Evolutionary conservation across 495 filamentous ascomycete genomes (phyloP), one percentile per base, ranked within the genome.

Genomic region (Pseudomonodictys pantanalensis): DNA sequence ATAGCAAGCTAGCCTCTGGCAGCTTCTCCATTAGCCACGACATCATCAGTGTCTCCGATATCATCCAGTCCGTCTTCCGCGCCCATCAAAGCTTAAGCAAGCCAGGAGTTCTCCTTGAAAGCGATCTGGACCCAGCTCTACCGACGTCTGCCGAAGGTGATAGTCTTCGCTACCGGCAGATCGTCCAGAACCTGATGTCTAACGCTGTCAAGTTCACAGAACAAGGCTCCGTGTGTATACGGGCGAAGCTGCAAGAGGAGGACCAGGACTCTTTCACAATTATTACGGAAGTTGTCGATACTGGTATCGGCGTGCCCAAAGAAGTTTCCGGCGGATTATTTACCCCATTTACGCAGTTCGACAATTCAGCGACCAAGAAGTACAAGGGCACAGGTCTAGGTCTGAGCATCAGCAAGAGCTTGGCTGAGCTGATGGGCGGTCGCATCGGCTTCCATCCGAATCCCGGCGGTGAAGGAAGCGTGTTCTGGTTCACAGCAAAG

Each of bases 401-500:
- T n/a, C 43, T 67, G 22, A 55, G 53, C 28, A 67, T 67, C 25
- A 60, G 64, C 38, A 67, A 67, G 30, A 60, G 56, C 26, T 28
- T 67, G 8, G 60, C 50, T 8, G 64, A 67, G 41, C 44, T 67
- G 12, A 67, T 67, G 64, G 60, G 55, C 24, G 64, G 64, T 11
- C 32, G 52, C 7, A 67, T 67, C 41, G 64, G 76, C 1, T 78
- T 83, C 54, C 74, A 73, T 2, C 74, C 80, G 0, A 86, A 86
- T 52, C 76, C 76, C 0, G 72, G 76, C 1, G 73, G 70, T 0
- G 69, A 68, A 2, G 84, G 84, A 3, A 84, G 81, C 67, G 60
- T 83, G 4, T 87, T 86, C 56, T 85, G 81, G 81, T 78, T 86
- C 30, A 80, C 78, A 0, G 74, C 74, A 3, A 76, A 75, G 18